These are phyloP conservation scores for Aspergillus ibericus DNA, from an alignment of 2,329 filamentous ascomycete genomes.

Conservation along the genomic window DNA sequence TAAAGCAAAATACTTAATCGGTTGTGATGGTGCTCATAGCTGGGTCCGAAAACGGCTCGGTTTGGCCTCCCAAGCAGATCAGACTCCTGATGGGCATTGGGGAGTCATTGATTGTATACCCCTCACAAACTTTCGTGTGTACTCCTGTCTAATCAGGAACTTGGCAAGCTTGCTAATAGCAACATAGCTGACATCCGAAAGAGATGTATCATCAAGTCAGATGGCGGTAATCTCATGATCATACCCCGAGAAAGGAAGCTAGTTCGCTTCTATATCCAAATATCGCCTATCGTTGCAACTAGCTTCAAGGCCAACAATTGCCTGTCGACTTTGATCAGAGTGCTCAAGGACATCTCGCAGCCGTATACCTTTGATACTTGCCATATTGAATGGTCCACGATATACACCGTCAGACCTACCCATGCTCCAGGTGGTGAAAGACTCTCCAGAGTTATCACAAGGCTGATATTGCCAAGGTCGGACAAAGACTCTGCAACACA, in stretches of 20 bases:
- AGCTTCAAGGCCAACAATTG: slow-evolving; percentile 58
- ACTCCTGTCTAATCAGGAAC: background rate
- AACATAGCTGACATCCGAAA: slow-evolving; percentile 54
- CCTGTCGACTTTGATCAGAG: background rate
- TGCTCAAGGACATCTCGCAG: slow-evolving; percentile 60
- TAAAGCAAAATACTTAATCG: slow-evolving; percentile 24
- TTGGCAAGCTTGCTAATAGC: slow-evolving; percentile 13
- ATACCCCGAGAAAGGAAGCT: slow-evolving; percentile 65
- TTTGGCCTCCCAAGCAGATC: slow-evolving; percentile 18
- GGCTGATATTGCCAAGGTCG: too few species aligned
- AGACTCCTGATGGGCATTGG: slow-evolving; percentile 15
- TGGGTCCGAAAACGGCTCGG: slow-evolving; percentile 22
- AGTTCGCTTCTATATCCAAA: slow-evolving; percentile 65
- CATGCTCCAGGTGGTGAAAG: too few species aligned
- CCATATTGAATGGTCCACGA: background rate
- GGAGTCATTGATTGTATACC: slow-evolving; percentile 19
- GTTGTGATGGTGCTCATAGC: slow-evolving; percentile 25
- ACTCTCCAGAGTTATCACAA: too few species aligned
- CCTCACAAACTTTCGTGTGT: slow-evolving; percentile 49
- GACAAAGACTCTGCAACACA: too few species aligned
- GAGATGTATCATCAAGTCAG: slow-evolving; percentile 59
- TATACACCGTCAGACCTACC: background rate
- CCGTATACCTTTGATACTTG: slow-evolving; percentile 29
- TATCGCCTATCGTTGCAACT: slow-evolving; percentile 54
- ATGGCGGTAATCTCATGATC: slow-evolving; percentile 61